Evolutionary conservation across 495 filamentous ascomycete species (phyloP).

Genomic region (Eremomyces bilateralis): DNA sequence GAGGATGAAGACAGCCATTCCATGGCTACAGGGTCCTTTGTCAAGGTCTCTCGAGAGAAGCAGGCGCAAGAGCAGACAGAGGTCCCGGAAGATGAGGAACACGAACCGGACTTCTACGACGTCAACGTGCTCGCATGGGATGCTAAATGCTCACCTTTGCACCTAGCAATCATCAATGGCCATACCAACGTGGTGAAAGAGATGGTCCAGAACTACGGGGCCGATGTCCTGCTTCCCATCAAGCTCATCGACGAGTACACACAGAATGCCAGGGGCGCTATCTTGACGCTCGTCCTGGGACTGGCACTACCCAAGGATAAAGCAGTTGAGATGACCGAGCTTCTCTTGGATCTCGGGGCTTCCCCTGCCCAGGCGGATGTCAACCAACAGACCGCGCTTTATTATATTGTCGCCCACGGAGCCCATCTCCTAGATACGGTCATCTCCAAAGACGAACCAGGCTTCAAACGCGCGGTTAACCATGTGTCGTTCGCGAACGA

Average conservation of each 20-base stretch:
- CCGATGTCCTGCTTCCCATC: conserved; percentile 48
- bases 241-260: conserved; percentile 30
- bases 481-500: conserved; percentile 23
- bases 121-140: conserved; percentile 61
- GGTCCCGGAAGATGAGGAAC: conserved; percentile 28
- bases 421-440: conserved; percentile 35
- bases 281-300: conserved; percentile 42
- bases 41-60: conserved; percentile 33
- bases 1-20: conserved; percentile 17
- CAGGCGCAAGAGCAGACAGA: conserved; percentile 15
- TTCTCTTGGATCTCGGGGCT: conserved; percentile 46
- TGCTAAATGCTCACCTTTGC: conserved; percentile 41
- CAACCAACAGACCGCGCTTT: conserved; percentile 33
- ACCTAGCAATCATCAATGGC: conserved; percentile 53
- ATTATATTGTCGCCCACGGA: conserved; percentile 27
- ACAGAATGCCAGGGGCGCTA: conserved; percentile 26
- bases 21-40: conserved; percentile 40
- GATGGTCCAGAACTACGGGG: conserved; percentile 50
- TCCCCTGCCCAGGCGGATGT: conserved; percentile 50
- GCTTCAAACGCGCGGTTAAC: conserved; percentile 39
- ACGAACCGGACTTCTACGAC: conserved; percentile 57
- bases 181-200: conserved; percentile 42
- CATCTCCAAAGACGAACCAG: conserved; percentile 35
- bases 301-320: conserved; percentile 32
- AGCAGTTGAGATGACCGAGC: conserved; percentile 33